A percentile compares a stretch with the other conserved stretches of the same genome.
phyloP scores from a whole-genome alignment of 495 filamentous ascomycete genomes.

The Penicillium waksmanii region DNA sequence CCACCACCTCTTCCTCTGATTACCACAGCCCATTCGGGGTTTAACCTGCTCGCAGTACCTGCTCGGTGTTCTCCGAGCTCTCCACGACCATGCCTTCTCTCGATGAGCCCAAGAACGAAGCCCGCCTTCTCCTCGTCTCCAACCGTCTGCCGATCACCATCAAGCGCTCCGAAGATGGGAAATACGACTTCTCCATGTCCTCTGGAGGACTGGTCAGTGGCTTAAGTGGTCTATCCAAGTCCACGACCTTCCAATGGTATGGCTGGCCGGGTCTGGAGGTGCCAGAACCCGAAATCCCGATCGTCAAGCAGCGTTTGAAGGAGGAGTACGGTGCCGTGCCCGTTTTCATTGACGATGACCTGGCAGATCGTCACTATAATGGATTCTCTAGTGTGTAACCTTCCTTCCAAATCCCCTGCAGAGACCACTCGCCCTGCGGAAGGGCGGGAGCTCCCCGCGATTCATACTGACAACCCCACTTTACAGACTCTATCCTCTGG shows the following conservation, averaged over 20 bases:
- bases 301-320: conserved; percentile 67
- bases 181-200: conserved; percentile 90
- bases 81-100: conserved; percentile 37
- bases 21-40: neutral
- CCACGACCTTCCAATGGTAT: conserved; percentile 95
- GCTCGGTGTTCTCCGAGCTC: neutral
- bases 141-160: conserved; percentile 96
- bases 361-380: conserved; percentile 83
- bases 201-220: conserved; percentile 93
- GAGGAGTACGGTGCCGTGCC: conserved; percentile 75
- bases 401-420: neutral
- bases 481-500: conserved; percentile 91
- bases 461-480: conserved; percentile 4
- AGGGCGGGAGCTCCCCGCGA: neutral
- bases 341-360: conserved; percentile 77
- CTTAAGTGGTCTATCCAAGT: conserved; percentile 84
- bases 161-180: conserved; percentile 82
- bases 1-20: neutral
- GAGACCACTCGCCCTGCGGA: neutral
- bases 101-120: conserved; percentile 40
- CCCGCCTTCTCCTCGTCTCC: conserved; percentile 78
- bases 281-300: conserved; percentile 67
- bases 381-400: conserved; percentile 76
- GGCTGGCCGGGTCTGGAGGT: conserved; percentile 94
- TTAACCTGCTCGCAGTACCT: neutral